Percentiles rank a stretch among this genome's conserved stretches.
phyloP scores from a whole-genome alignment of 257 asterid genomes.

The Henckelia pumila region DNA sequence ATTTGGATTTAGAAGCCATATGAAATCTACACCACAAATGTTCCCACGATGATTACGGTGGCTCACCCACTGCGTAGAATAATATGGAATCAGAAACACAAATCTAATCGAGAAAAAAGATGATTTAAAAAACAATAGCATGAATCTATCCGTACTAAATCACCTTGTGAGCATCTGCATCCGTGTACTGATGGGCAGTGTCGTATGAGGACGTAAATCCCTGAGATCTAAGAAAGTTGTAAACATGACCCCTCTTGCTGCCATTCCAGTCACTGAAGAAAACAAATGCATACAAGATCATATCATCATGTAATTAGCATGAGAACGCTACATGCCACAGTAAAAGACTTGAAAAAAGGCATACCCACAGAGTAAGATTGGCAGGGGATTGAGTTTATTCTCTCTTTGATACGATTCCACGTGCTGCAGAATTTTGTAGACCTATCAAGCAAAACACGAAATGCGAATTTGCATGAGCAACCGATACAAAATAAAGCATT shows the following conservation, averaged over 20 bases:
- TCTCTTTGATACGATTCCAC: constrained; percentile 90
- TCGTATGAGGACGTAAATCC: constrained; percentile 96
- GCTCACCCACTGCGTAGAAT: constrained; percentile 79
- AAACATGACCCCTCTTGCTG: constrained; percentile 92
- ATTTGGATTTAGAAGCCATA: constrained; percentile 98
- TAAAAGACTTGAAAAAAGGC: neutral
- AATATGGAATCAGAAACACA: constrained; percentile 24
- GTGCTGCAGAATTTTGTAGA: constrained; percentile 79
- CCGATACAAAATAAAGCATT: neutral
- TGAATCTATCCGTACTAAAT: constrained; percentile 12
- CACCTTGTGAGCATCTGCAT: constrained; percentile 97
- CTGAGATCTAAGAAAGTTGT: constrained; percentile 92
- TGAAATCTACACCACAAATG: constrained; percentile 96
- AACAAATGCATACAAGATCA: constrained; percentile 24
- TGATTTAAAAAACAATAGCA: neutral
- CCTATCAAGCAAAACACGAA: constrained; percentile 42
- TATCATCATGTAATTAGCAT: constrained; percentile 4
- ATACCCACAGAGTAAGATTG: constrained; percentile 93
- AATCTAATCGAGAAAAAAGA: neutral
- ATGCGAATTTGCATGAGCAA: neutral
- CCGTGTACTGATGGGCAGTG: constrained; percentile 94
- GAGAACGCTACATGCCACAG: neutral
- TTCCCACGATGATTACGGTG: constrained; percentile 99
- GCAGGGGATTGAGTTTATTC: constrained; percentile 81
- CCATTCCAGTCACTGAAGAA: constrained; percentile 90